phyloP scores from a whole-genome alignment of 768 basidiomycete genomes.

The Boletellus emodensis region DNA sequence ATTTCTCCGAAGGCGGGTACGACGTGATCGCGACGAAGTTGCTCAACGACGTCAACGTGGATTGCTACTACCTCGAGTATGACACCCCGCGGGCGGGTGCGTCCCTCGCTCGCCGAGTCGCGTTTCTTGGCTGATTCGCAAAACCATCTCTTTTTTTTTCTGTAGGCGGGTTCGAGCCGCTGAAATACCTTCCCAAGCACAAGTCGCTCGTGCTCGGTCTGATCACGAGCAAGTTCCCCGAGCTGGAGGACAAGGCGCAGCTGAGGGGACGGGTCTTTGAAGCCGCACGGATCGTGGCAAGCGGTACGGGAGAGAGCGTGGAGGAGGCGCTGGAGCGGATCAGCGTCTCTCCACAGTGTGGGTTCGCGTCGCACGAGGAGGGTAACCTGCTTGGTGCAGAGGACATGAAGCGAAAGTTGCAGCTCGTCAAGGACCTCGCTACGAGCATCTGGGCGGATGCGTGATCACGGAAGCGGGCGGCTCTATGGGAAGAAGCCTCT shows the following conservation, averaged over 20 bases:
- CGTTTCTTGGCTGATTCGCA: too few species aligned
- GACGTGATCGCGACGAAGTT: constrained; percentile 42
- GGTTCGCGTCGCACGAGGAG: constrained; percentile 45
- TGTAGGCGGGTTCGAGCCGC: constrained; percentile 30
- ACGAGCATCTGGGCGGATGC: constrained; percentile 32
- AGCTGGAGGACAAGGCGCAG: constrained; percentile 40
- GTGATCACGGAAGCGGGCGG: neutral
- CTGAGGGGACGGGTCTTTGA: constrained; percentile 39
- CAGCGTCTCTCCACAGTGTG: constrained; percentile 48
- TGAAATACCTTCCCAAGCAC: constrained; percentile 30
- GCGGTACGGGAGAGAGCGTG: constrained; percentile 33
- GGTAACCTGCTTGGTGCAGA: constrained; percentile 34
- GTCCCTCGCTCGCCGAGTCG: neutral
- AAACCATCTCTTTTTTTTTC: constrained; percentile 11
- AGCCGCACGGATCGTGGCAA: constrained; percentile 42
- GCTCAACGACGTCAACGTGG: constrained; percentile 42
- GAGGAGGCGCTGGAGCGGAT: constrained; percentile 39
- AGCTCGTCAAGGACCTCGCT: constrained; percentile 37
- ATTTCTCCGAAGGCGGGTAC: constrained; percentile 45
- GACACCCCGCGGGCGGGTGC: constrained; percentile 45
- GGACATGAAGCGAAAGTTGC: constrained; percentile 31
- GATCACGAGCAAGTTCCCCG: constrained; percentile 41
- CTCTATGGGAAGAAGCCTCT: too few species aligned
- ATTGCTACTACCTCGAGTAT: constrained; percentile 49
- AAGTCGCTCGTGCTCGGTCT: constrained; percentile 42